Evolutionary conservation across 345 rosid genomes (phyloP), one percentile per base, ranked within the genome.

Genomic region (Turnera subulata): DNA sequence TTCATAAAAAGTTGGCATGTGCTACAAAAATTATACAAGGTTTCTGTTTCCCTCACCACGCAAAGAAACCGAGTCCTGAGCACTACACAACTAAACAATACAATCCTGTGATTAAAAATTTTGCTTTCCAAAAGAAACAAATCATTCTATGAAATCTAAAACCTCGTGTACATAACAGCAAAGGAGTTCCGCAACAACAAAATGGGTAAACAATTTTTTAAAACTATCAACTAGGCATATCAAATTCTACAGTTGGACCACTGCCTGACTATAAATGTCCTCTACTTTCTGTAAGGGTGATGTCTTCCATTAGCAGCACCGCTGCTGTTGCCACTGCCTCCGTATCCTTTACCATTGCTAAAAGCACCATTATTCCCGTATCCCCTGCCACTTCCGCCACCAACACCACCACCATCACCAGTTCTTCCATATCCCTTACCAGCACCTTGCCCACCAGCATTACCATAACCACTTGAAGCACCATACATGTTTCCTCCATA

Each of bases 241-340:
- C 21, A 0, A 42, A 25, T 26, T 2, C 20, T 50, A 16, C 20
- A n/a, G 46, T 16, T 35, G 2, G 17, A 22, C 37, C 14, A 14
- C n/a, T 38, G 40, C 25, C 16, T 0, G 15, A 43, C 16, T 37
- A 48, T 29, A 45, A 53, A 38, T 22, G 9, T 32, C 18, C 2
- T 14, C 57, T 52, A 70, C 61, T 70, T 70, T 6, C 59, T 43
- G 51, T 63, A 70, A 4, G 74, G 74, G 58, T 70, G 74, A 37
- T 58, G 59, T 50, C 74, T 52, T 6, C 44, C 47, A 39, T 58
- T 60, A 2, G 64, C 59, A 39, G 55, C 45, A 25, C 63, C 49
- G 32, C 63, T 44, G 24, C 64, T 59, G 14, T 57, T 46, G 11
- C 58, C 53, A n/a, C 14, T 49, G 23, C 14, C 15, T 20, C 52